Evolutionary conservation across 2,329 filamentous ascomycete genomes (phyloP).

Genomic region (Hypoxylon rubiginosum): DNA sequence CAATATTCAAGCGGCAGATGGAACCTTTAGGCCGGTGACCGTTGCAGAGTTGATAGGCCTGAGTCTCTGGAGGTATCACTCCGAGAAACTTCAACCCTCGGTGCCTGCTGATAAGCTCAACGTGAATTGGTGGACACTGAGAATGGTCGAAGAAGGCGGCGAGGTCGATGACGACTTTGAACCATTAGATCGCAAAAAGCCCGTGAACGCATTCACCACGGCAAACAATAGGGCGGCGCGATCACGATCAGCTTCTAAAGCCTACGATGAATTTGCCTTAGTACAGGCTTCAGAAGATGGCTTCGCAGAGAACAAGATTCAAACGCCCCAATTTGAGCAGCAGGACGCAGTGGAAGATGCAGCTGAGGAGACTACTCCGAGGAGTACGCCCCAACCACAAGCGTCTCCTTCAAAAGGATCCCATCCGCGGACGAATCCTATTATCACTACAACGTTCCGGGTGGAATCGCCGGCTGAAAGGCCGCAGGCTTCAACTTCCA

Average conservation of each 20-base stretch:
- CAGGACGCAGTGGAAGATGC: slow-evolving; percentile 60
- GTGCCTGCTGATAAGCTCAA: slow-evolving; percentile 76
- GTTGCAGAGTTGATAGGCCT: slow-evolving; percentile 87
- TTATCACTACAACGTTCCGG: slow-evolving; percentile 72
- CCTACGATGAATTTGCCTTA: slow-evolving; percentile 86
- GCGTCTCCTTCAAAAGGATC: slow-evolving; percentile 49
- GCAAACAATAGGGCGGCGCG: slow-evolving; percentile 78
- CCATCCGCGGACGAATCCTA: slow-evolving; percentile 67
- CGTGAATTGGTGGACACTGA: slow-evolving; percentile 84
- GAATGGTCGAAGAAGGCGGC: slow-evolving; percentile 87
- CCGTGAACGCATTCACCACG: slow-evolving; percentile 83
- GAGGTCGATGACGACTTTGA: slow-evolving; percentile 90
- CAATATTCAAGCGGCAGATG: slow-evolving; percentile 76
- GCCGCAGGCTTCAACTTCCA: slow-evolving; percentile 61
- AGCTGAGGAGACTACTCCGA: slow-evolving; percentile 59
- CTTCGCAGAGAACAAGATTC: slow-evolving; percentile 75
- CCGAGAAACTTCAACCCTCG: slow-evolving; percentile 79
- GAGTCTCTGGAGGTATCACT: slow-evolving; percentile 81
- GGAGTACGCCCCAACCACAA: slow-evolving; percentile 63
- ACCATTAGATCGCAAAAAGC: slow-evolving; percentile 79
- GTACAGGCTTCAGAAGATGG: slow-evolving; percentile 78
- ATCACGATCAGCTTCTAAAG: slow-evolving; percentile 77
- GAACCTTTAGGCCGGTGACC: slow-evolving; percentile 72
- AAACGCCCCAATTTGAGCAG: slow-evolving; percentile 76
- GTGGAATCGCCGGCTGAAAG: slow-evolving; percentile 68